Conservation (phyloP, 352 stramenopile species). For the Pythium scleroteichum region DNA sequence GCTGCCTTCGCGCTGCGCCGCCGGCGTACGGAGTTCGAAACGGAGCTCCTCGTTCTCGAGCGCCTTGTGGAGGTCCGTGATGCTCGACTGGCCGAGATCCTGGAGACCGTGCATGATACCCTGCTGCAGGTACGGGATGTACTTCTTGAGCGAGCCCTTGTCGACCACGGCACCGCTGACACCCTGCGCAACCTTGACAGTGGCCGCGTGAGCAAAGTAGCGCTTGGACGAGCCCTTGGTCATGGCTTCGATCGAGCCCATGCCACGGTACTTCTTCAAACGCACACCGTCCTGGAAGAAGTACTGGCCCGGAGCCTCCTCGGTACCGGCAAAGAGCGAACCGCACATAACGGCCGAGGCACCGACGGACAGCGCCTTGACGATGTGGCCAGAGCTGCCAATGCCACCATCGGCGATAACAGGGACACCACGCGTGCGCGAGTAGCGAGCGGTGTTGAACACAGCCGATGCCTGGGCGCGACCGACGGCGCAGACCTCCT, state of each 20-base stretch:
- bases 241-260: slow-evolving; percentile 99
- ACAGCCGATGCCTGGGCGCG: slow-evolving; percentile 98
- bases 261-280: slow-evolving; percentile 99
- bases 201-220: slow-evolving; percentile 88
- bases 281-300: slow-evolving; percentile 99
- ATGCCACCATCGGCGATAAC: slow-evolving; percentile 99
- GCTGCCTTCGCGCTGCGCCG: slow-evolving; percentile 98
- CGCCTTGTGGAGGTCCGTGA: slow-evolving; percentile 86
- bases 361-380: slow-evolving; percentile 97
- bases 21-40: slow-evolving; percentile 98
- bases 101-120: slow-evolving; percentile 98
- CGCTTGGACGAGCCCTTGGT: slow-evolving; percentile 94
- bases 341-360: slow-evolving; percentile 99
- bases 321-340: slow-evolving; percentile 98
- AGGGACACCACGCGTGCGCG: slow-evolving; percentile 95
- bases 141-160: slow-evolving; percentile 98
- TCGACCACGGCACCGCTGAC: slow-evolving; percentile 99
- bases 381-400: slow-evolving; percentile 98
- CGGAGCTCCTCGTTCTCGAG: slow-evolving; percentile 85
- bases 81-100: slow-evolving; percentile 94
- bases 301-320: slow-evolving; percentile 99
- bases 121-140: slow-evolving; percentile 99
- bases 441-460: slow-evolving; percentile 97
- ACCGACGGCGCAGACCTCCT: slow-evolving; percentile 99
- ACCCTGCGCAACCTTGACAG: slow-evolving; percentile 99